Percentiles rank a stretch among this genome's conserved stretches.
Conservation (phyloP, 768 basidiomycete species). For the Sporobolomyces roseus region DNA sequence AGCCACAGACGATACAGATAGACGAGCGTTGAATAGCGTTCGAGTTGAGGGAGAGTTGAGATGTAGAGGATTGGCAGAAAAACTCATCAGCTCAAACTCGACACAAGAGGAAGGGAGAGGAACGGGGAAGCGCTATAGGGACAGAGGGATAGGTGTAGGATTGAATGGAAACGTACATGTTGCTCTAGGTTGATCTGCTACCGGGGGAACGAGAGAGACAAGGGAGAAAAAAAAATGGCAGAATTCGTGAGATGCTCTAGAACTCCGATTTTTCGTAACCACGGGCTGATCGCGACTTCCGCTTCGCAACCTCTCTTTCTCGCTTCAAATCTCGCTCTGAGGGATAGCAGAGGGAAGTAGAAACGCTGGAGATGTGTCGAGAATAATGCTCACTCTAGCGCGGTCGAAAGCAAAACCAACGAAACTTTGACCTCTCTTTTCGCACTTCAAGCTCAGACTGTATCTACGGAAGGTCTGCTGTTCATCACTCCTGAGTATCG, state of each 20-base stretch:
- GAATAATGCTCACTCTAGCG: no score
- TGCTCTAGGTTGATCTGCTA: conserved; percentile 29
- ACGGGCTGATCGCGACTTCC: background rate
- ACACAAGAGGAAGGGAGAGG: background rate
- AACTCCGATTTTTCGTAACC: background rate
- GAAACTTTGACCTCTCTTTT: no score
- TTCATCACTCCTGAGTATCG: background rate
- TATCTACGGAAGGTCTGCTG: background rate
- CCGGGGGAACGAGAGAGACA: conserved; percentile 29
- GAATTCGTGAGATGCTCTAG: no score
- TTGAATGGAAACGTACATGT: conserved; percentile 4
- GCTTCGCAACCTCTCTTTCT: background rate
- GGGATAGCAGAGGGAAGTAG: no score
- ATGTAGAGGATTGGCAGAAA: background rate
- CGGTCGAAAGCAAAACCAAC: no score
- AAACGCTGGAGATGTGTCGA: no score
- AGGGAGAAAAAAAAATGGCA: background rate
- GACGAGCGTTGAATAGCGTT: background rate
- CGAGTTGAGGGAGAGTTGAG: background rate
- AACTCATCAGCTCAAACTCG: background rate
- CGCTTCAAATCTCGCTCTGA: background rate
- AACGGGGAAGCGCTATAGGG: background rate
- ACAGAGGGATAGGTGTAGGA: background rate
- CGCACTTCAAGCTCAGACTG: no score
- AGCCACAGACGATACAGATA: background rate